Conservation (phyloP, 108 stramenopile species). For the Cyclotella distinguenda region DNA sequence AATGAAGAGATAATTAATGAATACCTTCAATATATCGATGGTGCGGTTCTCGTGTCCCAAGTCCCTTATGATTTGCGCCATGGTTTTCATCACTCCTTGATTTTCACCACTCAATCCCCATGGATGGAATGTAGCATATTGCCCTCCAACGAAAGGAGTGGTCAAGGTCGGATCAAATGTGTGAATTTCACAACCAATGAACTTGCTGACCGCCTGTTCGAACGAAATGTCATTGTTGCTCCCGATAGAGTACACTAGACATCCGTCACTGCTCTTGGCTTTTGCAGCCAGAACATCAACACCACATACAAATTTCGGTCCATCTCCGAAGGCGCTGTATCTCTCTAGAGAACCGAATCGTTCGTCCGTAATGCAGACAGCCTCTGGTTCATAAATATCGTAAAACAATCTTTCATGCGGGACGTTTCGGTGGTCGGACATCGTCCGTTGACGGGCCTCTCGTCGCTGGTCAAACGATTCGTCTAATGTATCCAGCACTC, state of each 20-base stretch:
- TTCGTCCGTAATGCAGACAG: conserved; percentile 22
- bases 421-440: too few species aligned
- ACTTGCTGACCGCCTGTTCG: conserved; percentile 14
- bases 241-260: conserved; percentile 34
- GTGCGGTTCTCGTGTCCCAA: conserved; percentile 36
- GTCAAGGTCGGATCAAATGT: conserved; percentile 41
- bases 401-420: too few species aligned
- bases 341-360: conserved; percentile 28
- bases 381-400: conserved; percentile 31
- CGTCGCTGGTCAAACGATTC: too few species aligned
- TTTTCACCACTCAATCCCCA: conserved; percentile 41
- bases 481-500: too few species aligned
- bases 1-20: too few species aligned
- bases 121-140: conserved; percentile 38
- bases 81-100: too few species aligned
- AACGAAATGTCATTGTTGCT: conserved; percentile 28
- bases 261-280: conserved; percentile 12
- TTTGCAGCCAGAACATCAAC: conserved; percentile 29
- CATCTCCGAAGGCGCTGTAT: conserved; percentile 27
- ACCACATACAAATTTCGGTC: conserved; percentile 37
- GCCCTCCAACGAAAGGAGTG: conserved; percentile 18
- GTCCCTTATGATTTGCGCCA: too few species aligned
- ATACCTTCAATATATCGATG: conserved; percentile 41
- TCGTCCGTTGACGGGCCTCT: too few species aligned
- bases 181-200: conserved; percentile 36